Evolutionary conservation across 2,329 filamentous ascomycete genomes (phyloP).

Genomic region (Aspergillus alliaceus): DNA sequence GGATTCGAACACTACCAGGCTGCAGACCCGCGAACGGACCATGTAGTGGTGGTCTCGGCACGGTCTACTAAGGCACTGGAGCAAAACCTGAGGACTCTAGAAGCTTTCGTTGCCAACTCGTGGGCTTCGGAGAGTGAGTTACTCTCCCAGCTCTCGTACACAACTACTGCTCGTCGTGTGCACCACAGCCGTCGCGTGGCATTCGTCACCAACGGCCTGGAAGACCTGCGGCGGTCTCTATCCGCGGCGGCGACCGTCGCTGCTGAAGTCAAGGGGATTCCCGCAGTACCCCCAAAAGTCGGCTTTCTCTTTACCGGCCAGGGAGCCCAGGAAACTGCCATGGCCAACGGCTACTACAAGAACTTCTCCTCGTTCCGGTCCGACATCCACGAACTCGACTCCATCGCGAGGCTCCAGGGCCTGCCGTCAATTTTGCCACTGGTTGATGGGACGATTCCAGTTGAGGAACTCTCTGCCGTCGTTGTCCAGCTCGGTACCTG

Average conservation of each 20-base stretch:
- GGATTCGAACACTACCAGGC: neutral
- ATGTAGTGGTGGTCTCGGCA: constrained; percentile 60
- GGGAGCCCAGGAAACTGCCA: too few species aligned
- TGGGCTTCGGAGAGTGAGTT: too few species aligned
- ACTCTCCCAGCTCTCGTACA: constrained; percentile 64
- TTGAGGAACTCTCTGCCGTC: constrained; percentile 36
- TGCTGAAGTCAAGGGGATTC: too few species aligned
- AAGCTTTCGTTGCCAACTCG: constrained; percentile 44
- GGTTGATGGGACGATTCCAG: constrained; percentile 1
- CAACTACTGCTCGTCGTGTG: constrained; percentile 58
- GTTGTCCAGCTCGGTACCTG: constrained; percentile 39
- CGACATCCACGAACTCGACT: too few species aligned
- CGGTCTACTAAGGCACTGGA: too few species aligned
- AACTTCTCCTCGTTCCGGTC: too few species aligned
- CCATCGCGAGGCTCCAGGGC: neutral
- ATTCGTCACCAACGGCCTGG: neutral
- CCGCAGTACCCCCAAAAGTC: too few species aligned
- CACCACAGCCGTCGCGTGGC: constrained; percentile 37
- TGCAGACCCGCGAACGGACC: constrained; percentile 53
- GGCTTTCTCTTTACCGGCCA: too few species aligned
- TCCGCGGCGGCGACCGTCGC: neutral
- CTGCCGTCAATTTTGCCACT: neutral
- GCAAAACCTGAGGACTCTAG: neutral
- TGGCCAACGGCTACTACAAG: too few species aligned
- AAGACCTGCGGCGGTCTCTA: neutral